These are phyloP conservation scores for Trichomonas vaginalis DNA, from an alignment of 208 protist species.

Conservation along the genomic window DNA sequence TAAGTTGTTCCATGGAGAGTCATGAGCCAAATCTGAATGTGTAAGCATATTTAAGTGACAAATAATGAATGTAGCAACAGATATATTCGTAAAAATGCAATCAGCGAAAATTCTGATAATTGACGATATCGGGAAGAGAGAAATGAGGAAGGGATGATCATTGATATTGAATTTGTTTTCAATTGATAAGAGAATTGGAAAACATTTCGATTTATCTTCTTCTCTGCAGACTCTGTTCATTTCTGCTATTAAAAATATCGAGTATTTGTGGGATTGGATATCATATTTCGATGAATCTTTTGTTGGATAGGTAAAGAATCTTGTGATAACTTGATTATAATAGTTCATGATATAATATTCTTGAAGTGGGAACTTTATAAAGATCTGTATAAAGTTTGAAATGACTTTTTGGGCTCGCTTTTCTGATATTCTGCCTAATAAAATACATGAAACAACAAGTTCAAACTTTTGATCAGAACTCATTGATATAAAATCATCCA, in stretches of 20 bases:
- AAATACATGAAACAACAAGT: background rate
- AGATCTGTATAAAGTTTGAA: background rate
- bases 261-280: background rate
- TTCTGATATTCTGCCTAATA: background rate
- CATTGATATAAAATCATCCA: background rate
- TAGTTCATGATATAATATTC: background rate
- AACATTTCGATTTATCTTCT: background rate
- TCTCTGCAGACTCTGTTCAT: background rate
- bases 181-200: background rate
- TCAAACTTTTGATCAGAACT: background rate
- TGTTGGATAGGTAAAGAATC: background rate
- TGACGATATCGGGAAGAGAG: background rate
- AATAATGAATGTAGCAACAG: background rate
- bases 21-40: background rate
- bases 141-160: background rate
- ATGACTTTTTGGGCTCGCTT: background rate
- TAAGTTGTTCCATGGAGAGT: background rate
- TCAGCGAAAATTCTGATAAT: background rate
- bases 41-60: background rate
- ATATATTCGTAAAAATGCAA: background rate
- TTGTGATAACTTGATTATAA: background rate
- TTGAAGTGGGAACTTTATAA: background rate
- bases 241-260: background rate
- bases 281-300: background rate
- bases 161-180: background rate